Evolutionary conservation across 2,329 filamentous ascomycete genomes (phyloP).

Genomic region (Scedosporium boydii): DNA sequence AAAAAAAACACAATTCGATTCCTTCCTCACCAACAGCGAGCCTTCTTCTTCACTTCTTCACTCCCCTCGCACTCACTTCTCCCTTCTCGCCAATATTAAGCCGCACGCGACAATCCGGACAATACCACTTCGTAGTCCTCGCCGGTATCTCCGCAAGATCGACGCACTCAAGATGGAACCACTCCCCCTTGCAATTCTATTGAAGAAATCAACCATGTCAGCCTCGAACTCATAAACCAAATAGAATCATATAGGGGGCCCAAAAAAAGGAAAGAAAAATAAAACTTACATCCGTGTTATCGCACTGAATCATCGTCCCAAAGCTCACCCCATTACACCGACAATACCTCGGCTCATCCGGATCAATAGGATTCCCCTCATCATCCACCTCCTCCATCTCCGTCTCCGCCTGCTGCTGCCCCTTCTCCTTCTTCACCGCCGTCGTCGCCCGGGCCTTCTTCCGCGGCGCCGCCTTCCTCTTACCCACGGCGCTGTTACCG

Average conservation of each 20-base stretch:
- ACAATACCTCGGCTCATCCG: conserved; percentile 68
- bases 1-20: neutral
- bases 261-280: neutral
- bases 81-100: conserved; percentile 55
- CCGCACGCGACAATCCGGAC: conserved; percentile 60
- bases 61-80: conserved; percentile 49
- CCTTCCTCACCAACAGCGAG: neutral
- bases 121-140: conserved; percentile 75
- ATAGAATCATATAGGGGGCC: too few relatives aligned
- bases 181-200: conserved; percentile 66
- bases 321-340: conserved; percentile 72
- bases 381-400: conserved; percentile 54
- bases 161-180: conserved; percentile 78
- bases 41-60: conserved; percentile 29
- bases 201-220: neutral
- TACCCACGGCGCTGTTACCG: conserved; percentile 59
- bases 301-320: conserved; percentile 75
- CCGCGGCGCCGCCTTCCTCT: conserved; percentile 58
- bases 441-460: conserved; percentile 48
- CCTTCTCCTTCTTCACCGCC: conserved; percentile 31
- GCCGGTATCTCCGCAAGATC: conserved; percentile 58
- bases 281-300: conserved; percentile 62
- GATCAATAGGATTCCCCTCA: conserved; percentile 61
- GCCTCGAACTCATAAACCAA: neutral
- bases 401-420: conserved; percentile 29